Base-by-base conservation (phyloP, 2,329 filamentous ascomycete genomes). In the Pseudogymnoascus sp. region DNA sequence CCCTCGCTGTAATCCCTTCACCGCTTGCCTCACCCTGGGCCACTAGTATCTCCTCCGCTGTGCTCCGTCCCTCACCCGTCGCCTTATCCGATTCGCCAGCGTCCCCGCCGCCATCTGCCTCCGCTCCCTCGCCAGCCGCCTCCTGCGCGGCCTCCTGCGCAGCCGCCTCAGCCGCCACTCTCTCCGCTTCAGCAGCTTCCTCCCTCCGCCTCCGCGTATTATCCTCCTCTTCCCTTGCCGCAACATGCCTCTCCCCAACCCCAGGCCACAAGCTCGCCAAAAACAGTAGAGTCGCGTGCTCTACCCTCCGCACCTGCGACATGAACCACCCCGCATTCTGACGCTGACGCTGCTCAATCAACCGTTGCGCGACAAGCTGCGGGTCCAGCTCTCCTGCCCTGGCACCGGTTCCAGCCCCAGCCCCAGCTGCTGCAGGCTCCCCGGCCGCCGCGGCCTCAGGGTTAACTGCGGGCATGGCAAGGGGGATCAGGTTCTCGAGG, bases 241-340 rank as follows among this genome's bases (percentile, higher is more conserved):
- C 71, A 63, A 89, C 87, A 66, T 89, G 86, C 60, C 85, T 77
- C 74, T 89, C 86, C 0, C 85, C 85, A 23, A 89, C 80, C 8
- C 86, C 86, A 0, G 86, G 86, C 1, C 85, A 84, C 66, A 89
- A 81, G 71, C 86, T 89, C 19, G 86, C 86, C 21, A 89, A 76
- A 69, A 89, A 88, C 23, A 89, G 76, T 14, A 88, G 79, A 0
- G 83, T 79, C 16, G 85, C 82, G 67, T 86, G 80, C 73, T 89
- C 85, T 6, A 84, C 70, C 10, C 83, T 77, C 64, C 85, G 78
- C 4, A 82, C 73, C 64, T 83, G 81, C 61, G 79, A 74, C 66
- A 80, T 71, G 4, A 85, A 68, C 80, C 83, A 81, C 57, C 77
- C 78, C 7, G 76, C 77, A 67, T 85, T 81, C 14, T 75, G 69